phyloP scores from a whole-genome alignment of 495 filamentous ascomycete genomes.

The Talaromyces stipitatus region DNA sequence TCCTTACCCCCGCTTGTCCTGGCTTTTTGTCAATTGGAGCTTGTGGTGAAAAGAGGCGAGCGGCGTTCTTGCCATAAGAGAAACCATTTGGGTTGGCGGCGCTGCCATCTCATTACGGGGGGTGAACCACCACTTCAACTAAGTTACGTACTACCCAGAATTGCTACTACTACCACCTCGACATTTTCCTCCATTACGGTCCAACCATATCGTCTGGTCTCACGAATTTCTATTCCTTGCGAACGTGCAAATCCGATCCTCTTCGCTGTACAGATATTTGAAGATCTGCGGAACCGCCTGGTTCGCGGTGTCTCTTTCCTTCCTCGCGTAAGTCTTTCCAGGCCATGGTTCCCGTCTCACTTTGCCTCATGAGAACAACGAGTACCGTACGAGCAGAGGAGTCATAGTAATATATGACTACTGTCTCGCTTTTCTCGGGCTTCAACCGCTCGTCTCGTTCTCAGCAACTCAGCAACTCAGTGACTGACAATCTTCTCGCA shows the following conservation, averaged over 20 bases:
- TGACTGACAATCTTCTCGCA: background rate
- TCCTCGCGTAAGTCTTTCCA: slow-evolving; percentile 1
- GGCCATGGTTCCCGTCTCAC: background rate
- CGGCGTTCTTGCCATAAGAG: slow-evolving; percentile 1
- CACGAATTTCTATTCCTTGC: background rate
- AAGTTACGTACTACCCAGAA: background rate
- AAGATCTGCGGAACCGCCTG: slow-evolving; percentile 1
- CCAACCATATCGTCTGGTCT: background rate
- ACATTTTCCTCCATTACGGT: background rate
- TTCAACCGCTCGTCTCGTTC: background rate
- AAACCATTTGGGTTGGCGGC: background rate
- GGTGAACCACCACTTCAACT: background rate
- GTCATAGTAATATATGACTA: background rate
- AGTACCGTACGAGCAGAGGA: background rate
- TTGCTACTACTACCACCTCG: background rate
- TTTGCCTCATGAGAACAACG: background rate
- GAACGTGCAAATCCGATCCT: background rate
- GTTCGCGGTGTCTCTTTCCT: slow-evolving; percentile 3
- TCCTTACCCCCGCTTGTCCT: too few species aligned
- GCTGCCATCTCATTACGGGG: slow-evolving; percentile 1
- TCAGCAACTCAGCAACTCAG: background rate
- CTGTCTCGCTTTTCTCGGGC: background rate
- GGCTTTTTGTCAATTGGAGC: background rate
- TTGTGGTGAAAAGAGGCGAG: background rate
- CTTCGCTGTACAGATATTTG: background rate